phyloP scores from a whole-genome alignment of 2,329 filamentous ascomycete genomes.

The Stagonosporopsis rhizophila region DNA sequence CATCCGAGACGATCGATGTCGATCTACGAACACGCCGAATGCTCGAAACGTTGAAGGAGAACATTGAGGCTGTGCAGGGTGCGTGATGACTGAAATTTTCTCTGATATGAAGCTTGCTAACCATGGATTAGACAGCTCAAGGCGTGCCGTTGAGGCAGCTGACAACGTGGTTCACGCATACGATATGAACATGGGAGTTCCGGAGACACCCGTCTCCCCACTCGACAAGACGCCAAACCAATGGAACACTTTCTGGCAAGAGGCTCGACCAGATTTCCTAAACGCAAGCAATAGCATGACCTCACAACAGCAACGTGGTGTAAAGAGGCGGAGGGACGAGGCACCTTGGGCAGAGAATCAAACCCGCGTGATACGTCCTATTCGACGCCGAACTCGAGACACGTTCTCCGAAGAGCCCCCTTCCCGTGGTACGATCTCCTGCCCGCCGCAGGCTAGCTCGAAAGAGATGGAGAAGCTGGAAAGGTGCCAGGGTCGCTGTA shows the following conservation, averaged over 20 bases:
- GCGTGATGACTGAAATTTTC: constrained; percentile 41
- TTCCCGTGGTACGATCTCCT: constrained; percentile 25
- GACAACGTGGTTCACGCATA: constrained; percentile 80
- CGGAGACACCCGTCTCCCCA: constrained; percentile 65
- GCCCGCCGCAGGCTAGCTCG: constrained; percentile 18
- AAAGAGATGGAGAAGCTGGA: constrained; percentile 30
- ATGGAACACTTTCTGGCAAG: constrained; percentile 38
- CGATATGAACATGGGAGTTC: constrained; percentile 76
- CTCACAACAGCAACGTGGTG: constrained; percentile 47
- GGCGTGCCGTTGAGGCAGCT: constrained; percentile 74
- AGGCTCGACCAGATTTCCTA: constrained; percentile 54
- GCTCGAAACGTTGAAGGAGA: constrained; percentile 69
- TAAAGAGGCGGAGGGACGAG: constrained; percentile 55
- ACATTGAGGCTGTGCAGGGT: constrained; percentile 76
- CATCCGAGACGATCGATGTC: constrained; percentile 63
- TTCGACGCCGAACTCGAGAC: constrained; percentile 37
- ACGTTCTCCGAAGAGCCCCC: constrained; percentile 42
- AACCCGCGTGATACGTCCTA: constrained; percentile 33
- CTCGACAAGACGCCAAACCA: constrained; percentile 40
- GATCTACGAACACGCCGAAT: constrained; percentile 61
- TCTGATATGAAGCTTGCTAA: constrained; percentile 15
- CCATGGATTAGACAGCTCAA: constrained; percentile 65
- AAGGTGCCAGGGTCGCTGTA: constrained; percentile 25
- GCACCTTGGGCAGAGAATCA: constrained; percentile 37
- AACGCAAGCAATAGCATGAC: constrained; percentile 53